Evolutionary conservation across 306 rosid species (phyloP).

Genomic region (Quercus bicolor): DNA sequence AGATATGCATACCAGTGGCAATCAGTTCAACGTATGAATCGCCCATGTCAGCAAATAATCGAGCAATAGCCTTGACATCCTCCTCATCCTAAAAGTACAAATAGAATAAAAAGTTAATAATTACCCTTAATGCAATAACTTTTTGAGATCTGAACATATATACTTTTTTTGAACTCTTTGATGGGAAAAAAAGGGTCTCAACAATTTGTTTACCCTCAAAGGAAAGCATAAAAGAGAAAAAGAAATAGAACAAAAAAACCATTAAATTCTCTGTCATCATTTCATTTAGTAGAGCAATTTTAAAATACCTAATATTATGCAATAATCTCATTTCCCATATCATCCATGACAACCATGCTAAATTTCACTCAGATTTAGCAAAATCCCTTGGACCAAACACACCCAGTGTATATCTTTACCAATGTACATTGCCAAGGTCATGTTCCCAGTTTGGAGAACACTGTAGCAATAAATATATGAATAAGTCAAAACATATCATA

Average conservation of each 20-base stretch:
- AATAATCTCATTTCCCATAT: not conserved
- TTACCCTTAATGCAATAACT: constrained; percentile 5
- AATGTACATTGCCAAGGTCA: not conserved
- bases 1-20: constrained; percentile 61
- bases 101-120: constrained; percentile 8
- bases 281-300: not conserved
- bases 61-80: constrained; percentile 98
- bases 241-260: not conserved
- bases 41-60: constrained; percentile 99
- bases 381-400: not conserved
- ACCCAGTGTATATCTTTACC: not conserved
- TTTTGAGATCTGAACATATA: not conserved
- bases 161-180: not conserved
- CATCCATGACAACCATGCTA: not conserved
- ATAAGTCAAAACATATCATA: not conserved
- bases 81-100: constrained; percentile 80
- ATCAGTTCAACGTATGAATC: constrained; percentile 94
- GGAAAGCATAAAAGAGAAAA: not conserved
- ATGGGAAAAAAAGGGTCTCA: not conserved
- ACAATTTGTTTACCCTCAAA: not conserved
- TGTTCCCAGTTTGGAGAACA: not conserved
- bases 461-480: not conserved
- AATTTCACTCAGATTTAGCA: not conserved
- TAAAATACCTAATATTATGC: not conserved
- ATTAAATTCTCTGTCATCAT: not conserved